These are phyloP conservation scores for Rhodotorula paludigena DNA, from an alignment of 768 basidiomycete species.

Conservation along the genomic window DNA sequence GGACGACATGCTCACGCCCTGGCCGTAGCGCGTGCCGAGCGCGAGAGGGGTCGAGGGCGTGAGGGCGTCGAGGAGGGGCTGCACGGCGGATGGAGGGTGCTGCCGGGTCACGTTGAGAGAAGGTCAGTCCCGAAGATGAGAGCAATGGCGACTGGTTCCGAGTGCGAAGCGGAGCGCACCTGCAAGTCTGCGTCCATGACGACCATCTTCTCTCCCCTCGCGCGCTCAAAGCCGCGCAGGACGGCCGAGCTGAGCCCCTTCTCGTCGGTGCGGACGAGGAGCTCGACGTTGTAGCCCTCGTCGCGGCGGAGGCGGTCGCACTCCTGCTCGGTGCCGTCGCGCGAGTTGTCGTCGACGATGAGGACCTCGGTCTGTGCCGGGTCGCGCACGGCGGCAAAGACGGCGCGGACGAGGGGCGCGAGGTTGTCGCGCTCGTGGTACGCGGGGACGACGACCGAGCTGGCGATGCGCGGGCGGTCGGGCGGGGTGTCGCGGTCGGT, in stretches of 20 bases:
- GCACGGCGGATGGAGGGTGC: constrained; percentile 42
- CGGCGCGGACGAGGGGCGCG: constrained; percentile 36
- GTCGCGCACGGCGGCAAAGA: constrained; percentile 31
- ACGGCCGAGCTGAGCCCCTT: constrained; percentile 43
- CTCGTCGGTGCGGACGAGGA: constrained; percentile 39
- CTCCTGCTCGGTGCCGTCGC: constrained; percentile 39
- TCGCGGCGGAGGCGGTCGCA: constrained; percentile 30
- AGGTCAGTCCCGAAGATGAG: not conserved
- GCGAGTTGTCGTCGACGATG: constrained; percentile 43
- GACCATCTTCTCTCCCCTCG: constrained; percentile 38
- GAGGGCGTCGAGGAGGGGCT: constrained; percentile 37
- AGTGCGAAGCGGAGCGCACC: constrained; percentile 10
- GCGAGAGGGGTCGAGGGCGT: constrained; percentile 35
- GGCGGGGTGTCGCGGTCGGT: not conserved
- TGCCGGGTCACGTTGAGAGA: constrained; percentile 29
- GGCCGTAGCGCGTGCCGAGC: constrained; percentile 43
- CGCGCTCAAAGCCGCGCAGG: constrained; percentile 41
- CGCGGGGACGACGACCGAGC: constrained; percentile 41
- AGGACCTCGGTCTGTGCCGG: constrained; percentile 38
- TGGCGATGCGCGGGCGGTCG: constrained; percentile 15
- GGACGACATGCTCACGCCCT: constrained; percentile 42
- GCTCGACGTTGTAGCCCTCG: constrained; percentile 40
- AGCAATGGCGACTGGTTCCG: not conserved
- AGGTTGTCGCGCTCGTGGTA: constrained; percentile 43
- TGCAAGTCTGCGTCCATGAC: constrained; percentile 45